Evolutionary conservation across 768 basidiomycete species (phyloP), one percentile per base, ranked within the genome.

Genomic region (Lyophyllum semitale): DNA sequence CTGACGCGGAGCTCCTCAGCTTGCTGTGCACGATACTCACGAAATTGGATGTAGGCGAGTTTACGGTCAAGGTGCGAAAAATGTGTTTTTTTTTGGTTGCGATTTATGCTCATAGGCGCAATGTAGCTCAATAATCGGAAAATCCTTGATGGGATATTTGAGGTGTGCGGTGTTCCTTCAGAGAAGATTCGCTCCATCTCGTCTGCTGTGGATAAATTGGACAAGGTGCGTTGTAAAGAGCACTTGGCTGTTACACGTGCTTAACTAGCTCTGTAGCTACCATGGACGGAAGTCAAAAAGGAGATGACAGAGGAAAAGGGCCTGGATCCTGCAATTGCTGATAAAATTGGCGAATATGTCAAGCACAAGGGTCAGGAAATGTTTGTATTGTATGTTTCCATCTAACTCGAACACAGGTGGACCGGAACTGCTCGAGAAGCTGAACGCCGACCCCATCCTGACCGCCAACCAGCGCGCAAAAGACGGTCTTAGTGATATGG

Each of bases 281-380:
- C 96, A 0, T 99, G 97, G 96, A 65, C 69, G 2, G 94, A 96
- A 44, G 96, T 98, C 9, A 91, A 88, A 73, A 89, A 89, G 64
- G 96, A 99, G 72, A 98, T 99, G 97, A 93, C 88, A 0, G 88
- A 87, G 0, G 95, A 98, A 67, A 99, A 99, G 66, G 94, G 95
- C 0, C 76, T 99, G 18, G 88, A 89, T 60, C 70, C 83, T 11
- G 80, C 75, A 6, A 81, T 89, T 3, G 95, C 97, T 0, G 96
- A 99, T 73, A 88, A 82, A 71, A 99, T 99, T 65, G 96, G 96
- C 20, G 91, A 95, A 69, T 99, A 97, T 65, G 97, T 99, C 58
- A 95, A 93, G 67, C 83, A 88, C 68, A 98, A 97, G 77, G 96
- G 95, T 89, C 50, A 54, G 46, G 32, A 26, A 26, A 11, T 25